A percentile compares a stretch with the other conserved stretches of the same genome.
These are phyloP conservation scores for Aspergillus hancockii DNA, from an alignment of 495 filamentous ascomycete genomes.

Conservation along the genomic window DNA sequence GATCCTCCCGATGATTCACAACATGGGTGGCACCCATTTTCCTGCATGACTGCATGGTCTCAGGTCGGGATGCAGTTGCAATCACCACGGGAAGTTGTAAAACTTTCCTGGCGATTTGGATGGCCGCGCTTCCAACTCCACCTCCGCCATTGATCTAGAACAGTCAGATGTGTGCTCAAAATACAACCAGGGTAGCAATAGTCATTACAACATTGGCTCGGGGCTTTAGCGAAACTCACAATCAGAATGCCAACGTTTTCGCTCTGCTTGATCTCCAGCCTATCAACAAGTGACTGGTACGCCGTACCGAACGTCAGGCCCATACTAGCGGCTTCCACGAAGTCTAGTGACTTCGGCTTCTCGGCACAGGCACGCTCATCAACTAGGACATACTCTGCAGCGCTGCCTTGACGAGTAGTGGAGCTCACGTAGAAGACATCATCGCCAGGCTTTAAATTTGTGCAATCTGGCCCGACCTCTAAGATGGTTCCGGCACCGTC, in stretches of 20 bases:
- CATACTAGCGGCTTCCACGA: slow-evolving; percentile 33
- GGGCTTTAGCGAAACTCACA: too few relatives aligned
- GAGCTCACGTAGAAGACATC: slow-evolving; percentile 34
- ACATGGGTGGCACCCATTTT: slow-evolving; percentile 37
- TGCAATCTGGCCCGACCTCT: slow-evolving; percentile 22
- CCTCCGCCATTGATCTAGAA: slow-evolving; percentile 17
- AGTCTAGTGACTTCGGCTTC: slow-evolving; percentile 30
- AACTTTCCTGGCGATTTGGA: slow-evolving; percentile 20
- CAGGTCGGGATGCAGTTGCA: slow-evolving; percentile 30
- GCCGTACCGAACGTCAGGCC: slow-evolving; percentile 37
- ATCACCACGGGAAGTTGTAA: slow-evolving; percentile 31
- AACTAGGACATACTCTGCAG: too few relatives aligned
- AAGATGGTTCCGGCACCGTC: slow-evolving; percentile 36
- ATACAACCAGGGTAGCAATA: too few relatives aligned
- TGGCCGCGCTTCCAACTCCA: slow-evolving; percentile 17
- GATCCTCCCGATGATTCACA: slow-evolving; percentile 34
- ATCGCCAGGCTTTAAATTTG: slow-evolving; percentile 28
- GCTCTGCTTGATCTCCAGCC: slow-evolving; percentile 29
- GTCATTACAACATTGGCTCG: too few relatives aligned
- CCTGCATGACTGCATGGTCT: slow-evolving; percentile 27
- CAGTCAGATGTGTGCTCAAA: too few relatives aligned
- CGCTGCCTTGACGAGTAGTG: slow-evolving; percentile 31
- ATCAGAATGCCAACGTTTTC: slow-evolving; percentile 35
- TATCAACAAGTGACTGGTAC: slow-evolving; percentile 36
- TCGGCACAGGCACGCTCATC: too few relatives aligned